These are phyloP conservation scores for Cladorrhinum samala DNA, from an alignment of 495 filamentous ascomycete genomes.

Conservation along the genomic window DNA sequence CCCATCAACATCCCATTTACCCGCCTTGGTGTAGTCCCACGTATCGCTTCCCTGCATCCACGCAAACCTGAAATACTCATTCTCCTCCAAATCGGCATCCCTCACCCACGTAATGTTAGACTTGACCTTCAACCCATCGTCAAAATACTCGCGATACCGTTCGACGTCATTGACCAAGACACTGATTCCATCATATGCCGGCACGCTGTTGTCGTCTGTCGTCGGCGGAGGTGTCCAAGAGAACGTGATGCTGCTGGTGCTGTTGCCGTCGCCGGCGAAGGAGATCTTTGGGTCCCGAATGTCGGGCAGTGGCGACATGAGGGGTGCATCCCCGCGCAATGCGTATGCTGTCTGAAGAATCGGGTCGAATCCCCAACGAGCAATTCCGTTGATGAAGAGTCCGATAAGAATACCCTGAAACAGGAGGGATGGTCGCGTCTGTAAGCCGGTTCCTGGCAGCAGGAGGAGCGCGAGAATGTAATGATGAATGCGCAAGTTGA, in stretches of 20 bases:
- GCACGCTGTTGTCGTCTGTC: conserved; percentile 15
- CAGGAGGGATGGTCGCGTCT: conserved; percentile 69
- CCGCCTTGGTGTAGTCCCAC: conserved; percentile 76
- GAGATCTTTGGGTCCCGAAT: conserved; percentile 46
- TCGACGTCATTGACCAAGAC: conserved; percentile 95
- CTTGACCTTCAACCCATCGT: conserved; percentile 38
- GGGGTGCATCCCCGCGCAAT: conserved; percentile 61
- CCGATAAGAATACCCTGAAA: conserved; percentile 88
- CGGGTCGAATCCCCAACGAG: conserved; percentile 87
- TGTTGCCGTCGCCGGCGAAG: not conserved
- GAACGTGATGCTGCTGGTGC: conserved; percentile 43
- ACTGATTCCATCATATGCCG: conserved; percentile 72
- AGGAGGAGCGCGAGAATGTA: conserved; percentile 82
- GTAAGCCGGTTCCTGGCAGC: conserved; percentile 76
- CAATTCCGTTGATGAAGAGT: conserved; percentile 86
- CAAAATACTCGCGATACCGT: conserved; percentile 58
- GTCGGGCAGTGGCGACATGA: conserved; percentile 58
- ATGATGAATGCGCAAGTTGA: conserved; percentile 89
- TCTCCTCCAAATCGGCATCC: conserved; percentile 35
- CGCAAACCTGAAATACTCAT: conserved; percentile 80
- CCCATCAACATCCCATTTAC: conserved; percentile 64
- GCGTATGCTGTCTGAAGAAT: conserved; percentile 74
- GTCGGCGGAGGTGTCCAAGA: conserved; percentile 48
- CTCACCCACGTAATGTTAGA: conserved; percentile 41
- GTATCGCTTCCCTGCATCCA: conserved; percentile 64